Evolutionary conservation across 2,329 filamentous ascomycete genomes (phyloP).

Genomic region (Polytolypa hystricis): DNA sequence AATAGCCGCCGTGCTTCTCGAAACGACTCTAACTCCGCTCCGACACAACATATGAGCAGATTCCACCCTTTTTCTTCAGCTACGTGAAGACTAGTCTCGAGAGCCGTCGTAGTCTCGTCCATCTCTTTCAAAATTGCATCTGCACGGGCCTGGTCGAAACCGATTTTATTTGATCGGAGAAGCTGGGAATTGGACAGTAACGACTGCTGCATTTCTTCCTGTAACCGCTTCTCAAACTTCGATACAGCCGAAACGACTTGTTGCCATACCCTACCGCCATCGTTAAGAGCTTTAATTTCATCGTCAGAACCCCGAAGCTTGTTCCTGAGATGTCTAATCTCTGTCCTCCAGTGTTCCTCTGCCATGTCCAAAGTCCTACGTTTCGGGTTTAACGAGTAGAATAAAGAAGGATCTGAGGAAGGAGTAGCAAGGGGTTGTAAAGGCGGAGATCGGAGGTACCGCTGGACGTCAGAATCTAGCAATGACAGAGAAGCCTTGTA

Average conservation of each 20-base stretch:
- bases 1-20: constrained; percentile 29
- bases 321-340: constrained; percentile 35
- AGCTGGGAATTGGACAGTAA: constrained; percentile 12
- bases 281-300: constrained; percentile 47
- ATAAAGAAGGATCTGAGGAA: constrained; percentile 25
- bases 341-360: constrained; percentile 43
- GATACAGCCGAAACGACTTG: constrained; percentile 41
- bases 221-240: constrained; percentile 41
- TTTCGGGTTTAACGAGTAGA: constrained; percentile 43
- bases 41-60: constrained; percentile 50
- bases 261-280: constrained; percentile 49
- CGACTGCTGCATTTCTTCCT: constrained; percentile 28
- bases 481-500: constrained; percentile 46
- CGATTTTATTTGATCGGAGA: constrained; percentile 8
- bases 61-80: constrained; percentile 49
- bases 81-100: constrained; percentile 40
- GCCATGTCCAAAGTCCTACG: constrained; percentile 51
- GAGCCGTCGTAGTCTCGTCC: constrained; percentile 32
- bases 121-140: constrained; percentile 33
- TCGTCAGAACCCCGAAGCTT: constrained; percentile 37
- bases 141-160: constrained; percentile 4
- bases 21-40: constrained; percentile 49
- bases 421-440: constrained; percentile 26
- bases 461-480: constrained; percentile 43
- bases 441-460: constrained; percentile 41